phyloP scores from a whole-genome alignment of 208 protist genomes.

The Trypanosoma grayi region DNA sequence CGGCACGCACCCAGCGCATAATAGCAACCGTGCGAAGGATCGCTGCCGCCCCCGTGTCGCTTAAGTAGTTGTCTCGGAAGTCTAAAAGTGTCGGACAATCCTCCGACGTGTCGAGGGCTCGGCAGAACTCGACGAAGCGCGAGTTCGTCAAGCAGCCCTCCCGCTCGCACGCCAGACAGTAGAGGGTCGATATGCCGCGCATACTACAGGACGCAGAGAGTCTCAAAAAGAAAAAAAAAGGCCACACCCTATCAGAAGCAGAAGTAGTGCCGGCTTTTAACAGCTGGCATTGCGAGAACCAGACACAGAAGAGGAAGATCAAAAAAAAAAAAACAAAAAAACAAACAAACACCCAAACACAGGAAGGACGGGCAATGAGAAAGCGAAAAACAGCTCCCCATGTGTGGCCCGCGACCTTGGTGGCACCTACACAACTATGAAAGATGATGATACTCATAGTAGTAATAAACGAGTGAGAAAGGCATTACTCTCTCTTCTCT shows the following conservation, averaged over 20 bases:
- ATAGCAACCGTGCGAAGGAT: constrained; percentile 58
- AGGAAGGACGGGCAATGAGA: constrained; percentile 3
- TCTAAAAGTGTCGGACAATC: constrained; percentile 44
- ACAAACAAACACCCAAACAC: neutral
- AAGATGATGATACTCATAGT: constrained; percentile 6
- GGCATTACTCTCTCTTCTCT: neutral
- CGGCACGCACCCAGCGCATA: constrained; percentile 54
- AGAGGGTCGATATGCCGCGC: constrained; percentile 61
- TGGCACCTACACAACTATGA: too few species aligned
- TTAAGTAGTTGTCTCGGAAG: constrained; percentile 57
- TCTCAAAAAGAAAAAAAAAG: neutral
- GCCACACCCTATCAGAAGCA: neutral
- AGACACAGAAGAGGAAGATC: neutral
- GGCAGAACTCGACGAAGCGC: constrained; percentile 50
- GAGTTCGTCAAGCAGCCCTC: constrained; percentile 61
- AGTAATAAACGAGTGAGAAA: neutral
- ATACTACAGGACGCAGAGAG: constrained; percentile 23
- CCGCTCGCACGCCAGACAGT: constrained; percentile 60
- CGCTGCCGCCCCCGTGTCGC: constrained; percentile 64
- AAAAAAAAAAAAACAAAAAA: neutral
- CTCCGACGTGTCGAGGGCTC: constrained; percentile 33
- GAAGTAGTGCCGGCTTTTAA: neutral
- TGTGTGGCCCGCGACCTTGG: too few species aligned
- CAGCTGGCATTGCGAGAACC: neutral
- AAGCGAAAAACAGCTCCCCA: neutral